These are phyloP conservation scores for Protomyces pachydermus DNA, from an alignment of 1,139 yeast genomes.

Conservation along the genomic window DNA sequence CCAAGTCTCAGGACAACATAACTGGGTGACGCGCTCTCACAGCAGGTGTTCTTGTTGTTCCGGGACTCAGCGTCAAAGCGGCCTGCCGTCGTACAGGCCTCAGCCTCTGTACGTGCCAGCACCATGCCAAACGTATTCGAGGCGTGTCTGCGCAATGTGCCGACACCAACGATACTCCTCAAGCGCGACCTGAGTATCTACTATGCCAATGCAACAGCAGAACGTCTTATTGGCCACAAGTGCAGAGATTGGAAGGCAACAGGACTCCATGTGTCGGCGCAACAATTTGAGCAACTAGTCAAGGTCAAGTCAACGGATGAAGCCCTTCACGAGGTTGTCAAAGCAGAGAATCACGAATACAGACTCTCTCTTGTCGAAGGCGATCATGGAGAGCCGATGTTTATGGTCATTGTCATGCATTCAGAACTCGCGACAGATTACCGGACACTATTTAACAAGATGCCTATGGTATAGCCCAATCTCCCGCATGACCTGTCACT, in stretches of 20 bases:
- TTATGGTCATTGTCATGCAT: background rate
- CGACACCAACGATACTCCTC: background rate
- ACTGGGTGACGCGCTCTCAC: too few relatives aligned
- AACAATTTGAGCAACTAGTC: background rate
- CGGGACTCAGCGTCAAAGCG: too few relatives aligned
- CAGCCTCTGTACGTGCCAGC: background rate
- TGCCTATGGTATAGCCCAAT: slow-evolving; percentile 1
- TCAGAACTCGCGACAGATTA: slow-evolving; percentile 7
- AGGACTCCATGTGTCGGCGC: background rate
- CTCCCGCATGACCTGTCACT: background rate
- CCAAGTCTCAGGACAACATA: too few relatives aligned
- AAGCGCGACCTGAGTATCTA: background rate
- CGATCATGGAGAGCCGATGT: background rate
- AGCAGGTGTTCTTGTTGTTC: too few relatives aligned
- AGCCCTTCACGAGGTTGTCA: background rate
- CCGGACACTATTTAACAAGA: slow-evolving; percentile 7
- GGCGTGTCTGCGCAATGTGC: background rate
- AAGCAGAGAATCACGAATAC: background rate
- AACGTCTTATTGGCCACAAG: background rate
- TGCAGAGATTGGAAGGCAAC: background rate
- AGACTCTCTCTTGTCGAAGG: background rate
- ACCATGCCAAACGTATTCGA: background rate
- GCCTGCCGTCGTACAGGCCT: too few relatives aligned
- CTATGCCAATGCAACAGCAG: background rate
- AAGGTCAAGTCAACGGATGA: background rate